Base-by-base conservation (phyloP, 306 rosid species). In the Luffa acutangula region DNA sequence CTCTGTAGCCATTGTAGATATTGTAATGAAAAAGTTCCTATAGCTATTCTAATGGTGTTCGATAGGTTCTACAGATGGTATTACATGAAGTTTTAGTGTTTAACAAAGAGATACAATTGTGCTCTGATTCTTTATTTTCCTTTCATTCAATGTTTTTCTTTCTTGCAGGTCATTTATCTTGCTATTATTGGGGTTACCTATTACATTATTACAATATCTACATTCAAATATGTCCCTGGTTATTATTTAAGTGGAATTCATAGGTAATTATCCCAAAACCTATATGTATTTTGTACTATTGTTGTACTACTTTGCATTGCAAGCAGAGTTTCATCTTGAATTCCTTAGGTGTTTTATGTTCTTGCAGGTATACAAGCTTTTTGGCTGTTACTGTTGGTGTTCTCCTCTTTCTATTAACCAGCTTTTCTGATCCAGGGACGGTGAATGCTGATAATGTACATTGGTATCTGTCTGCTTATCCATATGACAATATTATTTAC, bases 361-460 rank as follows among this genome's bases (percentile, higher is more conserved):
- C 51, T 73, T 91, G 72, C 86, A 95, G 99, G 97, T 89, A 88
- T 86, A 89, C 82, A 59, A 89, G 99, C 93, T 81, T 88, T 79
- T 70, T 85, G 51, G 97, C 91, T 73, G 97, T 88, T 79, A 89
- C 85, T 41, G 84, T 93, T 10, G 99, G 99, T 70, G 79, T 90
- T 80, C 82, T 95, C 83, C 93, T 95, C 71, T 93, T 95, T 88
- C 86, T 95, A 57, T 86, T 95, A 86, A 90, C 99, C 81, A 90
- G 99, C 92, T 93, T 91, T 86, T 84, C 97, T 79, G 93, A 95
- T 85, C 97, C 99, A 3, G 99, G 99, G 84, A 87, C 84, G 1
- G 62, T 95, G 74, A 93, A 80, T 59, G 79, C 90, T 15, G 88
- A 93, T 75, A 93, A 91, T 93, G 96, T 95, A 83, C 82, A 89